Evolutionary conservation across 176 grass and related monocot genomes (phyloP), one percentile per base, ranked within the genome.

Genomic region (Juncus effusus): DNA sequence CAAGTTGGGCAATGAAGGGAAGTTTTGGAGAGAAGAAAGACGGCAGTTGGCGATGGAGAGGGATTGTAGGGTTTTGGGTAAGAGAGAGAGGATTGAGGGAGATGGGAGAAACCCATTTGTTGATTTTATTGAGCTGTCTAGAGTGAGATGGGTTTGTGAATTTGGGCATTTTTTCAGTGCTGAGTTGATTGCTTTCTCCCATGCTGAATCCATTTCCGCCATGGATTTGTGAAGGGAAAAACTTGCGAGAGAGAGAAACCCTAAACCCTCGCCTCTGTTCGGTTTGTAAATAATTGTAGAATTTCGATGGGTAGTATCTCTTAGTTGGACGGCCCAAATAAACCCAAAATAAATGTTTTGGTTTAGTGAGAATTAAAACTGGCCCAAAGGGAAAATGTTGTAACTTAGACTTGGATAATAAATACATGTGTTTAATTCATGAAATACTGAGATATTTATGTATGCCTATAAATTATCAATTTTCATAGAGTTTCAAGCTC

Each of bases 41-140:
- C 69, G 69, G 42, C 69, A 72, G 38, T 72, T 72, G 54, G 69
- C 69, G 14, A 72, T 52, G 0, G 69, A 72, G 8, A 72, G 69
- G 4, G 53, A 58, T 47, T 72, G n/a, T 59, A 72, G 54, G 39
- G 69, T 59, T 72, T 45, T 59, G 69, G 69, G 69, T 2, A 72
- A 38, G 38, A 72, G 14, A 1, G 69, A 42, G 8, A 72, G 69
- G 5, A 72, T 13, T 5, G 37, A 16, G 8, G 69, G 40, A 53
- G 69, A 72, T 12, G 69, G 69, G 39, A 72, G 54, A 2, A 13
- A 13, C 7, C 69, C 69, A 16, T 72, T 72, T 6, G 44, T 47
- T 3, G 54, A 72, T 60, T 72, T 72, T 51, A 72, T 72, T 11
- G 69, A 59, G 40, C 69, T 28, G 54, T 72, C 69, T n/a, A 72